These are phyloP conservation scores for Hippophae rhamnoides DNA, from an alignment of 306 rosid species.

Conservation along the genomic window DNA sequence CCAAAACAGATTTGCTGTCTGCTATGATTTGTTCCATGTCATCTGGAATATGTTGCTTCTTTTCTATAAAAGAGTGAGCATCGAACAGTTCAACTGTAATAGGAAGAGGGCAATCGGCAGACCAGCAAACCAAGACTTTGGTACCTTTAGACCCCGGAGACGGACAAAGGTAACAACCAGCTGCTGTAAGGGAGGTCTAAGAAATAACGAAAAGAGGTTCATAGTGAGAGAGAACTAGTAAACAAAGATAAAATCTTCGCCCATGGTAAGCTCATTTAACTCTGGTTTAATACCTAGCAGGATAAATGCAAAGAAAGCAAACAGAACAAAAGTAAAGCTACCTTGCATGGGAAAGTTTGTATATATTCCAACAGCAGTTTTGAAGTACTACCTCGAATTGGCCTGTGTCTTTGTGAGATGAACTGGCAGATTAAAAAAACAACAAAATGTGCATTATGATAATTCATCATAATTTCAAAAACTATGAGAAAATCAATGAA, in stretches of 20 bases:
- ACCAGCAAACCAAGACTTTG: conserved; percentile 60
- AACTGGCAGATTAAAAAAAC: conserved; percentile 43
- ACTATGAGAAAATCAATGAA: conserved; percentile 4
- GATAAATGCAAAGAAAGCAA: not conserved
- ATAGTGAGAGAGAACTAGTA: not conserved
- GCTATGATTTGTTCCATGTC: conserved; percentile 42
- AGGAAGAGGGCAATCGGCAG: conserved; percentile 58
- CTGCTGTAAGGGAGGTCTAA: conserved; percentile 78
- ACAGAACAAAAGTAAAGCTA: conserved; percentile 19
- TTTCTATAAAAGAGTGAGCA: conserved; percentile 21
- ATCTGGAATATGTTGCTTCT: conserved; percentile 16
- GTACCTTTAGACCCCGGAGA: conserved; percentile 79
- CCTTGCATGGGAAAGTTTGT: conserved; percentile 70
- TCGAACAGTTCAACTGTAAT: conserved; percentile 31
- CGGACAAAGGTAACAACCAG: conserved; percentile 91
- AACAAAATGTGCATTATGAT: conserved; percentile 7
- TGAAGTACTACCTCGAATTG: conserved; percentile 66
- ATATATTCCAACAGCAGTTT: conserved; percentile 59
- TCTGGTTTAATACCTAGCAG: not conserved
- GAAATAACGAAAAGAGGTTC: not conserved
- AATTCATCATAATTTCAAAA: not conserved
- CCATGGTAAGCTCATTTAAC: not conserved
- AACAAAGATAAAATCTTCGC: not conserved
- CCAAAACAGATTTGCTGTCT: conserved; percentile 39
- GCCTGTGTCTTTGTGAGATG: conserved; percentile 79